These are phyloP conservation scores for Mycena leptocephala DNA, from an alignment of 768 basidiomycete species.

Conservation along the genomic window DNA sequence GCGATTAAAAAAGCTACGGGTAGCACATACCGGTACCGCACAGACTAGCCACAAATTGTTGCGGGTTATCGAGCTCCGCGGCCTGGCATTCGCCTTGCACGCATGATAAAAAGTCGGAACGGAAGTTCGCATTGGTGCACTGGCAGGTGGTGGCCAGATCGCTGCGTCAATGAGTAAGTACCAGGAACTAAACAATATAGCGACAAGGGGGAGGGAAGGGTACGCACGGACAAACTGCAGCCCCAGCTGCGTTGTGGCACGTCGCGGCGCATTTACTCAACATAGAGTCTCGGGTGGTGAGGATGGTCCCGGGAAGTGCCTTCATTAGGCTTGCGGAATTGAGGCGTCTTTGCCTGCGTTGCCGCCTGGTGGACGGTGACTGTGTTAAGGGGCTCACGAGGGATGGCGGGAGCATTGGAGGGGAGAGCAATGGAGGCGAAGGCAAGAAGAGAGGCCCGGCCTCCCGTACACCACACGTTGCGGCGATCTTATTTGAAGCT, in stretches of 20 bases:
- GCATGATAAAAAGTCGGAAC: not conserved
- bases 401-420: not conserved
- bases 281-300: not conserved
- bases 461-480: not conserved
- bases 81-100: not conserved
- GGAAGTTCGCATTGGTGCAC: not conserved
- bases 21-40: conserved; percentile 1
- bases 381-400: not conserved
- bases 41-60: not conserved
- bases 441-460: not conserved
- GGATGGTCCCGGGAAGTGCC: not conserved
- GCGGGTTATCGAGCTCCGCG: not conserved
- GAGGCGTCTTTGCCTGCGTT: not conserved
- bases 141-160: not conserved
- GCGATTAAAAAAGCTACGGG: not conserved
- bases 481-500: not conserved
- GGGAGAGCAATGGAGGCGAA: not conserved
- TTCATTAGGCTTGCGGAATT: not conserved
- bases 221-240: not conserved
- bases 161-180: not conserved
- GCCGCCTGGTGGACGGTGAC: not conserved
- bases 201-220: not conserved
- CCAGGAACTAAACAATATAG: not conserved
- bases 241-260: not conserved
- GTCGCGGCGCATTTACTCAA: not conserved